Evolutionary conservation across 31 red algal genomes (phyloP), one percentile per base, ranked within the genome.

Genomic region (Asparagopsis taxiformis): DNA sequence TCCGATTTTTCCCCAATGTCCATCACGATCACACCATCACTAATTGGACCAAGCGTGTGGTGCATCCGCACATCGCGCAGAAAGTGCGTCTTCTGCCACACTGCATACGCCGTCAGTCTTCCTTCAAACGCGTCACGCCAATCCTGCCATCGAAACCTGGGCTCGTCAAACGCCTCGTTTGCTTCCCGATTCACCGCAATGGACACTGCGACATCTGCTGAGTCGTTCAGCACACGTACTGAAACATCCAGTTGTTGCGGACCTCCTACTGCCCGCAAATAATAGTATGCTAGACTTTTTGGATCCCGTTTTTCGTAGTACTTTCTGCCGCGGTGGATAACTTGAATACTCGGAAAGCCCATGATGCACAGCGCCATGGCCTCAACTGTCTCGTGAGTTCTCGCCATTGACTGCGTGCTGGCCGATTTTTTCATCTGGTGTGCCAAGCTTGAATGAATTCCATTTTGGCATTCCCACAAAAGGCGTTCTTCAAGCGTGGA

Each of bases 391-490:
- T 35, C 31, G 13, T 70, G 67, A 1, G 52, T 49, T 22, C 33
- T 49, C 34, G 41, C n/a, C 16, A 4, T n/a, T 48, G 49, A 24
- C 58, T 32, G 26, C 31, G 29, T 17, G 52, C 52, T 24, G 16
- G 28, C 49, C 31, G 52, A 3, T 72, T 72, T 41, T 35, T 21
- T 48, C 68, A 72, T 35, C 0, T 32, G 10, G 26, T 31, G 49
- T 13, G 69, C 25, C 0, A 75, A 20, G 52, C 16, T 19, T 29
- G 33, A 28, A n/a, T 53, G 19, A 26, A 72, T 32, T 5, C 82
- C 82, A 62, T 76, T 87, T 38, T 87, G 82, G 35, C 82, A 87
- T 62, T 87, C 82, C 82, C 82, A 87, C 36, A 87, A 58, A 5
- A 87, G 55, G 28, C 82, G 82, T 70, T 87, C 82, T 38, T 77